These are phyloP conservation scores for Metschnikowia similis DNA, from an alignment of 805 yeast genomes.

Conservation along the genomic window DNA sequence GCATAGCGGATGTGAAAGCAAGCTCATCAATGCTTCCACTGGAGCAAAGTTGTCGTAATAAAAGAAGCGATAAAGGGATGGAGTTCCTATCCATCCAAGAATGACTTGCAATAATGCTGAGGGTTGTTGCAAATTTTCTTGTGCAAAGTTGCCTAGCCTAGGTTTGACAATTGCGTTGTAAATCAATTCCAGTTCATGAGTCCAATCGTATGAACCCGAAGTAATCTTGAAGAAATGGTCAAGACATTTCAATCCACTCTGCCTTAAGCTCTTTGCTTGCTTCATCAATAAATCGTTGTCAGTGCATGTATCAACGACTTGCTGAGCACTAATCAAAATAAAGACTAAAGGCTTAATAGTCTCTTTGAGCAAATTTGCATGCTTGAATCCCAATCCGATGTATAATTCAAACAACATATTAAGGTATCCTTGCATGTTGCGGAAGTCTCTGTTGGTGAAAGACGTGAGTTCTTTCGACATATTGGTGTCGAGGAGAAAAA, in stretches of 20 bases:
- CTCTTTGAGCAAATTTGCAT: conserved; percentile 44
- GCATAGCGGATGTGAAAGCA: conserved; percentile 51
- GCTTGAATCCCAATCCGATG: conserved; percentile 55
- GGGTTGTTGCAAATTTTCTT: conserved; percentile 77
- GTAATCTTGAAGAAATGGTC: conserved; percentile 51
- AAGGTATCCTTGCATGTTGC: conserved; percentile 60
- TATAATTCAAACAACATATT: conserved; percentile 55
- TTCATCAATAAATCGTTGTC: conserved; percentile 28
- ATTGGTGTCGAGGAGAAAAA: conserved; percentile 23
- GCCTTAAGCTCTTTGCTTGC: conserved; percentile 58
- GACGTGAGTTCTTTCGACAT: background rate
- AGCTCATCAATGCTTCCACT: conserved; percentile 49
- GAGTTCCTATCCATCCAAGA: conserved; percentile 46
- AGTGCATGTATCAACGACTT: conserved; percentile 24
- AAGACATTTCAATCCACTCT: conserved; percentile 62
- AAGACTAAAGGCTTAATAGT: conserved; percentile 56
- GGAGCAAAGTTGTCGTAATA: conserved; percentile 54
- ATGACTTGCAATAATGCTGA: conserved; percentile 71
- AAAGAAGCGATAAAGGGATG: conserved; percentile 47
- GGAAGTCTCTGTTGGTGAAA: conserved; percentile 28
- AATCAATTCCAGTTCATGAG: conserved; percentile 40
- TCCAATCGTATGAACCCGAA: conserved; percentile 56
- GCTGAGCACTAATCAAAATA: conserved; percentile 52
- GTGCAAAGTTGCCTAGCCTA: conserved; percentile 62
- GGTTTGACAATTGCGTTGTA: conserved; percentile 56